A percentile compares a stretch with the other conserved stretches of the same genome.
Conservation (phyloP, 306 rosid genomes). For the Sesbania bispinosa region DNA sequence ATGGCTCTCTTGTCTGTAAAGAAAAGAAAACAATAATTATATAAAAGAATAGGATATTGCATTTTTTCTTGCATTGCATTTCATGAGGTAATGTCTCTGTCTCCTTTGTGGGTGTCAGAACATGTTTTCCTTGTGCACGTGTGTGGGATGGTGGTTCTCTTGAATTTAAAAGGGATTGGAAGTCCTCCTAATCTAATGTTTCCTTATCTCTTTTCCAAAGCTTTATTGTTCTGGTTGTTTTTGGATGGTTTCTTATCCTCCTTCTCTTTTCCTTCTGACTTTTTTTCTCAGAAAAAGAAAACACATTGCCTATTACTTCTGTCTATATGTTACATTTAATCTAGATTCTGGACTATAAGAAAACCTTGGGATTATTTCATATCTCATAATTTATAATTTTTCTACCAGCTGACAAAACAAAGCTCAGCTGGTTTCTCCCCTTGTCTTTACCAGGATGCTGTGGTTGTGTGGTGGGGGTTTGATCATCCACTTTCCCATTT, state of each 20-base stretch:
- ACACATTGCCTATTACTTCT: neutral
- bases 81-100: neutral
- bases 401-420: constrained; percentile 9
- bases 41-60: constrained; percentile 1
- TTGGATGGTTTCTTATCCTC: constrained; percentile 3
- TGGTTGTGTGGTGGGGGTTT: neutral
- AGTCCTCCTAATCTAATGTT: neutral
- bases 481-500: neutral
- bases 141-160: neutral
- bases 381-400: neutral
- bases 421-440: neutral
- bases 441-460: neutral
- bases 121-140: constrained; percentile 11
- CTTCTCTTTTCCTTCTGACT: neutral
- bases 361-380: neutral
- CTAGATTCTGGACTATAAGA: neutral
- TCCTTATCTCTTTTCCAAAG: neutral
- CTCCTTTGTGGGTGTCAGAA: neutral
- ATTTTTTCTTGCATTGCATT: neutral
- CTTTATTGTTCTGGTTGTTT: neutral
- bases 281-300: neutral
- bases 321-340: neutral
- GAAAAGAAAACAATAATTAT: constrained; percentile 2
- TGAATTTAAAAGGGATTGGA: constrained; percentile 11
- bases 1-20: neutral